phyloP scores from a whole-genome alignment of 73 alveolate species.

The Uronychia binucleata region DNA sequence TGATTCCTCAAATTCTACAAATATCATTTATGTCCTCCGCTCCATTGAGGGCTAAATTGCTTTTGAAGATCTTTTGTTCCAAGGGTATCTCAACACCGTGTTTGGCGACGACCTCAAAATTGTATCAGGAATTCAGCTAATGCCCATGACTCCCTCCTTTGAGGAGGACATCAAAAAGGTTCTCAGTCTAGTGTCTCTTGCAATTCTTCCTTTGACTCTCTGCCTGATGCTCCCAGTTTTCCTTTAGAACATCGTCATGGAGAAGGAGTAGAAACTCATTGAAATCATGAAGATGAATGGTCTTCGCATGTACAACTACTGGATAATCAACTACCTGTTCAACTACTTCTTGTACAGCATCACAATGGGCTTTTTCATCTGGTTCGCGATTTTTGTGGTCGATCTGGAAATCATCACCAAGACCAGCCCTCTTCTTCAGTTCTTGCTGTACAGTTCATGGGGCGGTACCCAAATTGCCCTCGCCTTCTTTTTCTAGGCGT shows the following conservation, averaged over 20 bases:
- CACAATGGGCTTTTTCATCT: conserved; percentile 69
- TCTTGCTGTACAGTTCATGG: conserved; percentile 63
- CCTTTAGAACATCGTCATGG: conserved; percentile 92
- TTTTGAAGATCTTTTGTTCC: conserved; percentile 67
- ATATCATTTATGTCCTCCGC: conserved; percentile 60
- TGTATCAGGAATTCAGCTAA: conserved; percentile 76
- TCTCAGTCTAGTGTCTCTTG: conserved; percentile 82
- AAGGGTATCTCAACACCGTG: background rate
- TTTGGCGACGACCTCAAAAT: background rate
- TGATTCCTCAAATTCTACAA: conserved; percentile 20
- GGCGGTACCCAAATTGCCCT: conserved; percentile 94
- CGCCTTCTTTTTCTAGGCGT: conserved; percentile 92
- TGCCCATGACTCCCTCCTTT: conserved; percentile 91
- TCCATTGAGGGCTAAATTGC: conserved; percentile 80
- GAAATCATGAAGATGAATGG: conserved; percentile 99
- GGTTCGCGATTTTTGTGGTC: conserved; percentile 76
- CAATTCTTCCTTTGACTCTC: conserved; percentile 87
- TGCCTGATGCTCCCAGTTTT: conserved; percentile 94
- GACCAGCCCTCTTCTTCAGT: conserved; percentile 72
- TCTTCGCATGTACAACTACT: conserved; percentile 91
- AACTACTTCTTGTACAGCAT: conserved; percentile 68
- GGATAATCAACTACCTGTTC: conserved; percentile 85
- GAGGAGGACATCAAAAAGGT: conserved; percentile 82
- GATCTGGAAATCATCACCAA: conserved; percentile 80
- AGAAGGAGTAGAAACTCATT: conserved; percentile 94